phyloP scores from a whole-genome alignment of 345 rosid species.

The Reutealis trisperma region DNA sequence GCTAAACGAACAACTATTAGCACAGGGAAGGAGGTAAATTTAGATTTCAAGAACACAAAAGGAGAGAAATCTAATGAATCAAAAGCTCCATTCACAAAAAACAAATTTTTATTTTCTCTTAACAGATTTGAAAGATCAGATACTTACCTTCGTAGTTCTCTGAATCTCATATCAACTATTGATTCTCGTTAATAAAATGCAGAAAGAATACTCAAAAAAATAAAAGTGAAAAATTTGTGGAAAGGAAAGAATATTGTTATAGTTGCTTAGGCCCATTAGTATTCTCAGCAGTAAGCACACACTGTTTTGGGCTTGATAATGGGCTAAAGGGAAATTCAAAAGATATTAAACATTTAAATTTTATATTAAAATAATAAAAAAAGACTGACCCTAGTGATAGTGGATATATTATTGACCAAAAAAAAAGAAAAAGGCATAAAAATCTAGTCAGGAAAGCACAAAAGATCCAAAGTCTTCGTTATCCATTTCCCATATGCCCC shows the following conservation, averaged over 20 bases:
- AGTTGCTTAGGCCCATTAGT: neutral
- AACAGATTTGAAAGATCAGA: neutral
- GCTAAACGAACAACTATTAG: neutral
- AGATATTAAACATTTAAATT: too few relatives aligned
- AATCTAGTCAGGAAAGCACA: slow-evolving; percentile 14
- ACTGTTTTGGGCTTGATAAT: too few relatives aligned
- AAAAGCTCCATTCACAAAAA: neutral
- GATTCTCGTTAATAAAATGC: neutral
- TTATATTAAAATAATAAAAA: neutral
- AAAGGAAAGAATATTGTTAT: neutral
- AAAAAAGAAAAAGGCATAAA: neutral
- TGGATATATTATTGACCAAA: neutral
- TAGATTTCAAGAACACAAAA: neutral
- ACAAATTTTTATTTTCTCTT: neutral
- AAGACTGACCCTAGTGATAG: neutral
- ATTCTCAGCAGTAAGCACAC: neutral
- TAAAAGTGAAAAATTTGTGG: neutral
- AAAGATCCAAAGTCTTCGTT: neutral
- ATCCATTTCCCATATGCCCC: neutral
- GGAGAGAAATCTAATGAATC: neutral
- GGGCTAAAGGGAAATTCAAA: too few relatives aligned
- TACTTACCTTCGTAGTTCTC: neutral
- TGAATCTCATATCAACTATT: neutral
- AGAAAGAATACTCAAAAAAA: neutral
- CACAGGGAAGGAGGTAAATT: neutral